Base-by-base conservation (phyloP, 768 basidiomycete genomes). In the Pisolithus marmoratus region DNA sequence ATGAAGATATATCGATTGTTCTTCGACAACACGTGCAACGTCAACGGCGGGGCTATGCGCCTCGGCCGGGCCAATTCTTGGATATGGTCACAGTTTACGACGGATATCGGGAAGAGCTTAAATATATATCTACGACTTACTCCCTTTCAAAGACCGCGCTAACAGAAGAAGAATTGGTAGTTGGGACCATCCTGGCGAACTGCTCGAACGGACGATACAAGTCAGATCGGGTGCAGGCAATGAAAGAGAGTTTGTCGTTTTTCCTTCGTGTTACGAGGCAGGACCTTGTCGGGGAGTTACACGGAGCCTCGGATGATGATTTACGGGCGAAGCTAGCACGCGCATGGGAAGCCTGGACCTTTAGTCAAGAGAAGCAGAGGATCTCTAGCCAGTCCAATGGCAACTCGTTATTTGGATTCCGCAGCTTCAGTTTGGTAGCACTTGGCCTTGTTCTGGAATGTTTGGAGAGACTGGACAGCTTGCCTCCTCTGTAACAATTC, bases 161-260 rank as follows among this genome's bases (percentile, higher is more conserved):
- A 29, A 65, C 73, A 6, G 90, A 92, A 60, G 83, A 85, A 46
- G 90, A 92, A 59, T 74, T 90, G 20, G 83, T 89, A 1, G 67
- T 83, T 27, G 88, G 87, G 19, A 82, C 83, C 0, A 92, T 92
- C 51, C 68, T 89, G 42, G 85, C 81, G 1, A 82, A 82, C 53
- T 87, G 84, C 59, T 69, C 78, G 1, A 81, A 90, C 55, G 75
- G 74, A 52, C 69, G 82, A 29, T 84, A 78, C 74, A 72, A 86
- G 53, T 74, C 63, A 26, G 79, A 80, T 55, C 74, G 85, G 26
- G 74, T 77, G 49, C 74, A 82, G 48, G 74, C 82, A 8, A 87
- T 90, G 85, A 72, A 73, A 36, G 67, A 80, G 12, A 84, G 87
- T 54, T 64, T 78, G 5, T 64, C 62, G 12, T 72, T 71, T n/a